Evolutionary conservation across 306 rosid genomes (phyloP), one percentile per base, ranked within the genome.

Genomic region (Fragaria nilgerrensis): DNA sequence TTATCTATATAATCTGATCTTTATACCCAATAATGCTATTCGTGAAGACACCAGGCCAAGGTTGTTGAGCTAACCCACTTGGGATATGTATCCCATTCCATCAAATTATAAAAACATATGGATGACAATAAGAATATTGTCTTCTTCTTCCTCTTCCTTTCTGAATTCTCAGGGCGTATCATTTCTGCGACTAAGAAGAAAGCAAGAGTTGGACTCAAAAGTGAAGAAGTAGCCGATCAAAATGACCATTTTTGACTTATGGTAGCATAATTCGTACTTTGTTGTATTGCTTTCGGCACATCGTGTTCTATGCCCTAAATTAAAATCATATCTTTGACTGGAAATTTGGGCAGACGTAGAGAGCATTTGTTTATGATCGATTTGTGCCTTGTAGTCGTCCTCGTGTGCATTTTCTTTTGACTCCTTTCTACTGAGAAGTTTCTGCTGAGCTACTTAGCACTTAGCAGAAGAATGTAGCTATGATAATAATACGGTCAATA

Each of bases 241-340:
- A 61, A 25, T 17, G 58, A 62, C 22, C 7, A 58, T 43, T 65
- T 14, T 58, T 74, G 68, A 74, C 77, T 58, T n/a, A 4, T 37
- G 32, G 19, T 36, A 39, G 9, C 45, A 32, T 62, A 13, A 23
- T 37, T 73, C 36, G 13, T 13, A 39, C 2, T 16, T 62, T 6
- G 10, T 29, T 14, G 52, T 22, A 50, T 16, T 70, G 11, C 79
- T 76, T 59, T 65, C 64, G 27, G 79, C 79, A 5, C 50, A 52
- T 50, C 44, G 1, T 25, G 39, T 74, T 73, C 36, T 15, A 23
- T 41, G 17, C 41, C 14, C 7, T 65, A 36, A 43, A 65, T 34
- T 36, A 6, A 36, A 36, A 65, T 39, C n/a, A 11, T 43, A 45
- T 4, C 37, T 5, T 75, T 62, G 78, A 75, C 71, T 32, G 13